Conservation (phyloP, 306 rosid genomes). For the Bauhinia variegata region DNA sequence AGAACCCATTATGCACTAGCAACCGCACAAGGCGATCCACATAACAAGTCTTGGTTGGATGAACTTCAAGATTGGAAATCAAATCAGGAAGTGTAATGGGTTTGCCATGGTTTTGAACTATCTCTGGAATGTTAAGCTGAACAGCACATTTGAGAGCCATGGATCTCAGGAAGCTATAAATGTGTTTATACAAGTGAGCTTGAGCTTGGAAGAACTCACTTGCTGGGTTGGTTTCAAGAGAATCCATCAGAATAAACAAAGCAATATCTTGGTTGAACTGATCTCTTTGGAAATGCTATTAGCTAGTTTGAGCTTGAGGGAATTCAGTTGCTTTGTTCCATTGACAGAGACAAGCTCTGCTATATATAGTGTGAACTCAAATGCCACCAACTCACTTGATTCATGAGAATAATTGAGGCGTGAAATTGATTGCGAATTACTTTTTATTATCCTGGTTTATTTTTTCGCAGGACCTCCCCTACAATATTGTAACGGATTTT, state of each 20-base stretch:
- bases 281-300: not conserved
- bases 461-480: too few relatives aligned
- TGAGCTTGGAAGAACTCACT: constrained; percentile 31
- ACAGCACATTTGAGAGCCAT: constrained; percentile 26
- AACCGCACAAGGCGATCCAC: constrained; percentile 36
- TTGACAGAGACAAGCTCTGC: too few relatives aligned
- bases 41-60: constrained; percentile 5
- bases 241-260: not conserved
- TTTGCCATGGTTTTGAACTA: constrained; percentile 29
- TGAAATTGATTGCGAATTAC: too few relatives aligned
- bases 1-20: constrained; percentile 33
- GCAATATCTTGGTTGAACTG: not conserved
- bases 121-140: constrained; percentile 37
- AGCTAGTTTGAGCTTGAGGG: too few relatives aligned
- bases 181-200: constrained; percentile 37
- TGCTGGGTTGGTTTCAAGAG: not conserved
- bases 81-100: constrained; percentile 36
- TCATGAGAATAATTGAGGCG: too few relatives aligned
- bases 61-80: constrained; percentile 34
- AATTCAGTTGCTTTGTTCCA: too few relatives aligned
- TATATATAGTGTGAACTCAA: too few relatives aligned
- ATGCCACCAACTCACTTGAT: too few relatives aligned
- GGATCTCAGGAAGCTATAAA: not conserved
- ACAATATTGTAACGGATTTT: too few relatives aligned
- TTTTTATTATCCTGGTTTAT: too few relatives aligned